Percentiles rank a stretch among this genome's conserved stretches.
phyloP scores from a whole-genome alignment of 192 early-diverging fungal genomes.

The Chytriomyces sp. region DNA sequence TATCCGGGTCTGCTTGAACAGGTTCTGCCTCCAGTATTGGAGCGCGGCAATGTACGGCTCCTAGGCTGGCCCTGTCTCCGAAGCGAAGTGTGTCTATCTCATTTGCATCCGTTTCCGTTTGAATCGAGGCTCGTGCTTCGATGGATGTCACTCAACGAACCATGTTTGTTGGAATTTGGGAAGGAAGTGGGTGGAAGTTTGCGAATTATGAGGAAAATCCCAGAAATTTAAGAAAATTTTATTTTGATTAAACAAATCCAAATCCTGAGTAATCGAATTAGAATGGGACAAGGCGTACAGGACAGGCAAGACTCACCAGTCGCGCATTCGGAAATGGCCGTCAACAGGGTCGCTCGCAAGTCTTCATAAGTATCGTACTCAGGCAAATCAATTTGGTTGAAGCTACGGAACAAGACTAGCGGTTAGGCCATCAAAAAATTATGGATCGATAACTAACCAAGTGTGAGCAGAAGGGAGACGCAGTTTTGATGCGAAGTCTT shows the following conservation, averaged over 20 bases:
- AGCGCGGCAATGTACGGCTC: too few species aligned
- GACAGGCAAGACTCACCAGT: constrained; percentile 55
- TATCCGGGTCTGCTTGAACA: too few species aligned
- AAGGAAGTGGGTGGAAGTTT: too few species aligned
- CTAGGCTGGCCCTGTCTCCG: too few species aligned
- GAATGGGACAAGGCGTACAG: not conserved
- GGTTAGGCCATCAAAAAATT: constrained; percentile 7
- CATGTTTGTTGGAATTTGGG: too few species aligned
- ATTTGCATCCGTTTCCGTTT: too few species aligned
- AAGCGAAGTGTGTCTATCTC: too few species aligned
- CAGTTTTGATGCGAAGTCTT: constrained; percentile 82
- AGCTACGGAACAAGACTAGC: constrained; percentile 54
- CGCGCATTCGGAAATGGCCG: constrained; percentile 89
- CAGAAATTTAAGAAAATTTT: not conserved
- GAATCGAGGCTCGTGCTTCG: too few species aligned
- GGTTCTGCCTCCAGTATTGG: too few species aligned
- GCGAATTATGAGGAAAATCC: too few species aligned
- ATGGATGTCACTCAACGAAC: too few species aligned
- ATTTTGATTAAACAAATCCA: constrained; percentile 30
- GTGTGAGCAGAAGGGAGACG: constrained; percentile 97
- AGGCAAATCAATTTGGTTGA: constrained; percentile 98
- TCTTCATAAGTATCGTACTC: constrained; percentile 90
- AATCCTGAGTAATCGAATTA: constrained; percentile 26
- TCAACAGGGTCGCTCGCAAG: constrained; percentile 76
- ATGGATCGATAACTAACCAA: constrained; percentile 61